These are phyloP conservation scores for Xylaria multiplex DNA, from an alignment of 2,329 filamentous ascomycete genomes.

Conservation along the genomic window DNA sequence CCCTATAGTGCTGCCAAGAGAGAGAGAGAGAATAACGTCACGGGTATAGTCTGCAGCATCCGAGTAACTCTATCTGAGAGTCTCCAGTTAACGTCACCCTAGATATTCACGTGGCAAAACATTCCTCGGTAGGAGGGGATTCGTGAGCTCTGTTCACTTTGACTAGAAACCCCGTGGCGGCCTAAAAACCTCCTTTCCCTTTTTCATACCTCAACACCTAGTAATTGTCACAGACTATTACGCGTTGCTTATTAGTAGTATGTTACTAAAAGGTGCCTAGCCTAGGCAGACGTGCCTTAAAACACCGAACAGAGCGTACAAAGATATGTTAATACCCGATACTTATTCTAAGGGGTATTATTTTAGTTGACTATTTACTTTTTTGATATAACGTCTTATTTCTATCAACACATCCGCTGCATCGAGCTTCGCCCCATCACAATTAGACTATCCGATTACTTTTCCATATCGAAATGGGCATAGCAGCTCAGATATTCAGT, in stretches of 20 bases:
- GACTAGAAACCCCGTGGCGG: neutral
- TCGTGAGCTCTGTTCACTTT: neutral
- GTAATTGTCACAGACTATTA: neutral
- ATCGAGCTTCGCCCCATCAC: neutral
- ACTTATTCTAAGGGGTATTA: neutral
- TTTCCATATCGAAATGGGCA: conserved; percentile 22
- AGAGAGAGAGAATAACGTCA: neutral
- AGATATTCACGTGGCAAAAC: conserved; percentile 7
- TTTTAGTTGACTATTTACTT: neutral
- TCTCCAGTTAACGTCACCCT: neutral
- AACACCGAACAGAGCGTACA: neutral
- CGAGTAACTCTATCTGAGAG: neutral
- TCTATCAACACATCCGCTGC: neutral
- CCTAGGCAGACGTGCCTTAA: neutral
- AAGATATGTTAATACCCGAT: neutral
- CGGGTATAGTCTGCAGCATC: neutral
- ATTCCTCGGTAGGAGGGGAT: neutral
- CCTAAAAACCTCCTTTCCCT: neutral
- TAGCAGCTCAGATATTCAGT: conserved; percentile 38
- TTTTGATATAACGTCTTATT: neutral
- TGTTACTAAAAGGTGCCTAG: neutral
- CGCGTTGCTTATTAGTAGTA: neutral
- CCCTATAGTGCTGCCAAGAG: conserved; percentile 2
- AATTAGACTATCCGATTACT: neutral
- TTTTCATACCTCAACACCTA: neutral